Percentiles rank a stretch among this genome's conserved stretches.
These are phyloP conservation scores for Gaultheria prostrata DNA, from an alignment of 148 eudicot genomes.

Conservation along the genomic window DNA sequence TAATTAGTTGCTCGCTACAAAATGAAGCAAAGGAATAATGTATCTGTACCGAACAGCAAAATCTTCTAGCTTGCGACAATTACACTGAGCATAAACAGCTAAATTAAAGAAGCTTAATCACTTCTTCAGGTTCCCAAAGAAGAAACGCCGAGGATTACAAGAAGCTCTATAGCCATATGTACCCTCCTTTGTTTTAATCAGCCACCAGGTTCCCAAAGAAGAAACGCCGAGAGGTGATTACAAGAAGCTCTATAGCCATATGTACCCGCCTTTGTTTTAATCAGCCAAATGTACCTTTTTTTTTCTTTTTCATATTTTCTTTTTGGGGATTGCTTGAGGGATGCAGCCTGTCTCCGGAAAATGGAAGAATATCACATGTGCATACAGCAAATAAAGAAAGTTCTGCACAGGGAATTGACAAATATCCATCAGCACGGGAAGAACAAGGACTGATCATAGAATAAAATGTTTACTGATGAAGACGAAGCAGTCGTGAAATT, in stretches of 20 bases:
- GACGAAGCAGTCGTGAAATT: conserved; percentile 24
- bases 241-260: neutral
- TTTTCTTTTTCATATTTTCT: neutral
- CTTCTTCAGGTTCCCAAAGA: neutral
- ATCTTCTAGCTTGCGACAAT: neutral
- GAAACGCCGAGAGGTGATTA: neutral
- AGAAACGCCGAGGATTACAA: neutral
- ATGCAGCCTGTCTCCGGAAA: conserved; percentile 20
- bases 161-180: neutral
- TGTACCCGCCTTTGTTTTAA: neutral
- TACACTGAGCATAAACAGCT: neutral
- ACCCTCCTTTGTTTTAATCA: neutral
- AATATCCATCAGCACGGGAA: conserved; percentile 1
- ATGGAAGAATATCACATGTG: conserved; percentile 27
- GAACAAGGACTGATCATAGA: neutral
- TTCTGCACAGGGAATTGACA: conserved; percentile 40
- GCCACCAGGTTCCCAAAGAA: no score
- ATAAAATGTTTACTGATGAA: conserved; percentile 11
- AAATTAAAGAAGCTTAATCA: conserved; percentile 3
- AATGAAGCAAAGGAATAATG: neutral
- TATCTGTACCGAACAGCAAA: neutral
- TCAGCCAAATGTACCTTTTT: neutral
- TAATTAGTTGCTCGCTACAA: neutral
- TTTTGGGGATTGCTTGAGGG: neutral
- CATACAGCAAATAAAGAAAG: conserved; percentile 26